Percentiles rank a stretch among this genome's conserved stretches.
Evolutionary conservation across 148 eudicot species (phyloP).

Genomic region (Beta vulgaris): DNA sequence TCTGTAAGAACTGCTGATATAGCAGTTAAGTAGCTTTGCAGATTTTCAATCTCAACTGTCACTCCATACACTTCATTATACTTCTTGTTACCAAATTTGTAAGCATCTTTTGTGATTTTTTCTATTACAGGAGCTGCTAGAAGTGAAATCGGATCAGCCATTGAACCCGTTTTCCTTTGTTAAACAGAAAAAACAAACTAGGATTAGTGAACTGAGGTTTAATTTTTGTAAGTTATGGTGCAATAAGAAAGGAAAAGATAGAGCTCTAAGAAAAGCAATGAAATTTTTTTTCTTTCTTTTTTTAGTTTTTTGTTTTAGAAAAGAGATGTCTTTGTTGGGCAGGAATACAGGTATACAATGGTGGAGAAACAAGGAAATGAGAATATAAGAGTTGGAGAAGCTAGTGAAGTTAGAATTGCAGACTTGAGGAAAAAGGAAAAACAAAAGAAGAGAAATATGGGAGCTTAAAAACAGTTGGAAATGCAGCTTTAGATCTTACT

Average conservation of each 20-base stretch:
- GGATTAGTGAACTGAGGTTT: too few relatives aligned
- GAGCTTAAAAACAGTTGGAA: not conserved
- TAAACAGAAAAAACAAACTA: too few relatives aligned
- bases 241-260: too few relatives aligned
- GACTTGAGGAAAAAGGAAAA: too few relatives aligned
- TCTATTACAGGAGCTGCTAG: slow-evolving; percentile 15
- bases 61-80: slow-evolving; percentile 22
- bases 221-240: too few relatives aligned
- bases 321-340: too few relatives aligned
- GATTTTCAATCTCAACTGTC: slow-evolving; percentile 14
- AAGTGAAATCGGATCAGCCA: slow-evolving; percentile 6
- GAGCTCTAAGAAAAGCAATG: too few relatives aligned
- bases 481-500: too few relatives aligned
- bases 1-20: slow-evolving; percentile 22
- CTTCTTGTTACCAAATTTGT: slow-evolving; percentile 7
- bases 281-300: too few relatives aligned
- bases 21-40: slow-evolving; percentile 12
- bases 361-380: not conserved
- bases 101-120: not conserved
- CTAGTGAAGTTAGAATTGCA: not conserved
- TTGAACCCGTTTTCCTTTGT: not conserved
- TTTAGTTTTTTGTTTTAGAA: too few relatives aligned
- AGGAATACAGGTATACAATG: too few relatives aligned
- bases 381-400: not conserved
- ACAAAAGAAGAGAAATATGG: not conserved